Evolutionary conservation across 176 grass and related monocot species (phyloP), one percentile per base, ranked within the genome.

Genomic region (Bothriochloa decipiens): DNA sequence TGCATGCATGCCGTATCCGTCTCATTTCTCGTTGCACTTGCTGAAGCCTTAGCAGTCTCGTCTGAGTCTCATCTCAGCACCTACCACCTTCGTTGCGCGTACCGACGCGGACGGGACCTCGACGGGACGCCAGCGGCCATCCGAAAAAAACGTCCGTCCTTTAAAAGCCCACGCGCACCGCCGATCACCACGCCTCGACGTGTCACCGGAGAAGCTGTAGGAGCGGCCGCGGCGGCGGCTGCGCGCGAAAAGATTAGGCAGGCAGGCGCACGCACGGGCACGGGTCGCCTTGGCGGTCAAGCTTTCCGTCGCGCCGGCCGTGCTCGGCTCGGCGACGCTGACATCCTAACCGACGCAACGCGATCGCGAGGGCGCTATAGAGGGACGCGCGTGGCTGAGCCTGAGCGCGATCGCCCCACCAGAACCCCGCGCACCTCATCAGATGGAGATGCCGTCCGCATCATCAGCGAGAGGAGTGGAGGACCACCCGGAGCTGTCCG

Each of bases 341-440:
- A 90, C 89, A 25, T 79, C 40, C 61, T 16, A 90, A 75, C 89
- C 75, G 89, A 75, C 80, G 88, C 50, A 4, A 10, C 26, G 41
- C 42, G 13, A 17, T 50, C 15, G 47, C 15, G 68, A 40, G 28
- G 27, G 26, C 36, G 23, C 39, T 26, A 17, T 26, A 17, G 7
- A 27, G 15, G 4, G 47, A 50, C 26, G 23, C 74, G 27, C 55
- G 25, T 10, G 32, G 6, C 10, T 10, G 52, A 49, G 29, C 29
- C 16, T 18, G 53, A n/a, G 75, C 52, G 50, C 65, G 57, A 78
- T 26, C 11, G 8, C 72, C 74, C 70, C 61, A 81, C 82, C 62
- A 41, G 79, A 87, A 69, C 74, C 13, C 35, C 15, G 74, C 43
- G 26, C 83, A 28, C 52, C 79, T 74, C 83, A 77, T 70, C 79